A percentile compares a stretch with the other conserved stretches of the same genome.
Evolutionary conservation across 2,329 filamentous ascomycete species (phyloP).

Genomic region (Huntiella bhutanensis): DNA sequence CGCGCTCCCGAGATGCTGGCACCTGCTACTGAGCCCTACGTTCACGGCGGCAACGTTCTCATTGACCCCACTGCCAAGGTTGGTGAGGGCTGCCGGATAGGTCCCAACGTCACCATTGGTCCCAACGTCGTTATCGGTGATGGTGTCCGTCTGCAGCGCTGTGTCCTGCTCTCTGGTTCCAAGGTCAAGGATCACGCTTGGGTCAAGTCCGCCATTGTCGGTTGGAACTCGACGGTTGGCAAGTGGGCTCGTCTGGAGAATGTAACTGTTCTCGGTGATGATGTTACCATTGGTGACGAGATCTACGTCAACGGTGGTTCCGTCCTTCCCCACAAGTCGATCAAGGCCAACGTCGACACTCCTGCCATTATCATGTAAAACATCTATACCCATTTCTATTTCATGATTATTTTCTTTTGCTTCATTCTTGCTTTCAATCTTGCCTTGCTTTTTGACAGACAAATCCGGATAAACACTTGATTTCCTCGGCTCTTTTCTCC

Average conservation of each 20-base stretch:
- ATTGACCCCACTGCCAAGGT: constrained; percentile 90
- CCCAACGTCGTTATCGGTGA: constrained; percentile 84
- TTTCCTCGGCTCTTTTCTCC: not conserved
- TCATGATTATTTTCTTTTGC: constrained; percentile 7
- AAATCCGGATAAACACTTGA: not conserved
- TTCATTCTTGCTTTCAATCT: constrained; percentile 9
- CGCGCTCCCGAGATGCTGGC: constrained; percentile 71
- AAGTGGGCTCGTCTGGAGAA: constrained; percentile 95
- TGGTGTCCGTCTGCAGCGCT: constrained; percentile 83
- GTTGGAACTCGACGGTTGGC: constrained; percentile 93
- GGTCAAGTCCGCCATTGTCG: constrained; percentile 97
- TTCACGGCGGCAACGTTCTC: constrained; percentile 87
- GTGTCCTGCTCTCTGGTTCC: constrained; percentile 69
- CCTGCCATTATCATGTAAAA: constrained; percentile 49
- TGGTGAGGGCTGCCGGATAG: constrained; percentile 95
- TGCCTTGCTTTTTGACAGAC: constrained; percentile 1
- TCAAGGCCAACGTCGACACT: constrained; percentile 90
- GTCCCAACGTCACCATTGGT: constrained; percentile 90
- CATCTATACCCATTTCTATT: constrained; percentile 2
- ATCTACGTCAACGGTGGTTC: constrained; percentile 97
- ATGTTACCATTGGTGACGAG: constrained; percentile 93
- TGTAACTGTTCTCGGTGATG: constrained; percentile 91
- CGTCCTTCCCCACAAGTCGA: constrained; percentile 92
- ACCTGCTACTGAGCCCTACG: constrained; percentile 53
- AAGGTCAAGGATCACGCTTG: constrained; percentile 98